Conservation (phyloP, 306 rosid genomes). For the Lathyrus tuberosus region DNA sequence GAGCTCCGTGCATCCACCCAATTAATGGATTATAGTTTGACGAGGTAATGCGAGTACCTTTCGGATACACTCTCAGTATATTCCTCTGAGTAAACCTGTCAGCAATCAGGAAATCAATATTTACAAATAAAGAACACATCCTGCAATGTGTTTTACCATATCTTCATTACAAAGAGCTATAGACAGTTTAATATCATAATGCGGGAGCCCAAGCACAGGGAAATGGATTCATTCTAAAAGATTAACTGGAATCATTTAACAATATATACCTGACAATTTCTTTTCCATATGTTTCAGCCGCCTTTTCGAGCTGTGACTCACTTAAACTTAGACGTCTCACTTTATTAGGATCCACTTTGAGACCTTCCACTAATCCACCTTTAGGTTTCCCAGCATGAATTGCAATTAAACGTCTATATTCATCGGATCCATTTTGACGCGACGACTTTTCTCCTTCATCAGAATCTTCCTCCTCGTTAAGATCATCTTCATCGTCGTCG, state of each 20-base stretch:
- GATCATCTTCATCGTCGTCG: slow-evolving; percentile 55
- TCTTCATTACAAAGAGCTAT: slow-evolving; percentile 32
- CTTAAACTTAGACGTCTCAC: slow-evolving; percentile 96
- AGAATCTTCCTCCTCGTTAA: slow-evolving; percentile 52
- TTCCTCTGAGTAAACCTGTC: slow-evolving; percentile 91
- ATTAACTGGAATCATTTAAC: slow-evolving; percentile 17
- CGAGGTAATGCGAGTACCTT: slow-evolving; percentile 87
- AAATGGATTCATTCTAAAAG: background rate
- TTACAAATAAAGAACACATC: slow-evolving; percentile 26
- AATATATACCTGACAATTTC: slow-evolving; percentile 91
- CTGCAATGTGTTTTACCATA: background rate
- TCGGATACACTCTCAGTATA: slow-evolving; percentile 89
- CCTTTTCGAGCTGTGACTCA: slow-evolving; percentile 85
- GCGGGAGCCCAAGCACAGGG: no score
- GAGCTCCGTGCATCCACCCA: slow-evolving; percentile 99
- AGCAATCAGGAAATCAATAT: slow-evolving; percentile 39
- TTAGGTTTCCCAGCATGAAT: slow-evolving; percentile 99
- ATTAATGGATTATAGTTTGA: slow-evolving; percentile 90
- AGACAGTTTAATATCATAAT: slow-evolving; percentile 30
- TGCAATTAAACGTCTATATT: slow-evolving; percentile 80
- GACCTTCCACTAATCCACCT: slow-evolving; percentile 83
- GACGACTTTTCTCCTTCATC: slow-evolving; percentile 50
- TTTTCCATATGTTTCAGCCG: slow-evolving; percentile 64
- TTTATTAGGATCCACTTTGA: slow-evolving; percentile 81
- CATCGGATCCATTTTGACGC: slow-evolving; percentile 54